Conservation (phyloP, 2,329 filamentous ascomycete species). For the Harringtonia aguacate region DNA sequence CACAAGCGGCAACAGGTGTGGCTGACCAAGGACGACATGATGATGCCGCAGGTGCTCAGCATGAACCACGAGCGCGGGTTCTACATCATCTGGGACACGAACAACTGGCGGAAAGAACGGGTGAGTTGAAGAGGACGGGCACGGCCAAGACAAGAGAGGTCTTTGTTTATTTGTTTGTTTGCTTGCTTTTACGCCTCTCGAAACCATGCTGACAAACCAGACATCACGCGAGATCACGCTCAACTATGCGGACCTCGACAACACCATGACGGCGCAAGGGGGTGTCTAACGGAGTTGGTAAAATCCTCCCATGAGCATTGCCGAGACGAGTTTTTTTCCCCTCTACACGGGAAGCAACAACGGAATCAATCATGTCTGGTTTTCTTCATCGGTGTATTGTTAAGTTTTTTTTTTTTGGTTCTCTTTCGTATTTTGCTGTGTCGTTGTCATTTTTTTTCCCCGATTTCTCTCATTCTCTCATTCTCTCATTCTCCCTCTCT, state of each 20-base stretch:
- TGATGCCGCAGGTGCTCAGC: slow-evolving; percentile 50
- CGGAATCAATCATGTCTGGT: too few species aligned
- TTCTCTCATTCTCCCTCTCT: too few species aligned
- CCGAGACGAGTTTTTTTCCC: not conserved
- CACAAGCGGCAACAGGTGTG: slow-evolving; percentile 57
- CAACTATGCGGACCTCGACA: slow-evolving; percentile 52
- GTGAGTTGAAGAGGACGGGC: slow-evolving; percentile 30
- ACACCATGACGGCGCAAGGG: slow-evolving; percentile 15
- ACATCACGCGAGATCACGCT: slow-evolving; percentile 42
- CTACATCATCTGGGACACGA: slow-evolving; percentile 56
- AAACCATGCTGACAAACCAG: not conserved
- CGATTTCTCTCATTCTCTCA: not conserved
- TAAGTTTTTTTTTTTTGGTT: not conserved
- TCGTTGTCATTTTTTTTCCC: not conserved
- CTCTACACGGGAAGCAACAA: too few species aligned
- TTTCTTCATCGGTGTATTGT: not conserved
- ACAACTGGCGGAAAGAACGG: slow-evolving; percentile 51
- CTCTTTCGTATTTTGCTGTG: not conserved
- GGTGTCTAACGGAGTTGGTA: not conserved
- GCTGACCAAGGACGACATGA: slow-evolving; percentile 57
- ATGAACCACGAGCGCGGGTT: slow-evolving; percentile 52
- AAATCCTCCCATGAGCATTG: not conserved
- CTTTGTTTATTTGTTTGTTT: too few species aligned
- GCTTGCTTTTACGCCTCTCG: too few species aligned
- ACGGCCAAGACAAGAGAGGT: too few species aligned